Conservation (phyloP, 805 yeast species). For the Clavispora asparagi region DNA sequence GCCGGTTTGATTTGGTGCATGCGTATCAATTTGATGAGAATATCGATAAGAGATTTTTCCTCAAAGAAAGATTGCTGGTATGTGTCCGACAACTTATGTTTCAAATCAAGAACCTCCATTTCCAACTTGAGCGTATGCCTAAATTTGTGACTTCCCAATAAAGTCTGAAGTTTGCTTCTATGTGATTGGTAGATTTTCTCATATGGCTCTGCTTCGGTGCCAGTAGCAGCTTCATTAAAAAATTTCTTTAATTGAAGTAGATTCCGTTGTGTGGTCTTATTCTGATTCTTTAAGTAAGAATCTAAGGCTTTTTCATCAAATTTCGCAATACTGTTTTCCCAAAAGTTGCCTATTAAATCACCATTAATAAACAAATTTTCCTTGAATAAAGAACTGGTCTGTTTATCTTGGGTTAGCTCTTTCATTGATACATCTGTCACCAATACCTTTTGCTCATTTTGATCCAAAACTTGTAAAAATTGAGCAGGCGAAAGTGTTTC, state of each 20-base stretch:
- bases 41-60: slow-evolving; percentile 21
- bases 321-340: slow-evolving; percentile 29
- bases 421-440: slow-evolving; percentile 27
- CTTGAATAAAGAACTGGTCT: slow-evolving; percentile 6
- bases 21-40: slow-evolving; percentile 23
- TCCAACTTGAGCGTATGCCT: slow-evolving; percentile 23
- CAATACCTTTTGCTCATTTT: slow-evolving; percentile 28
- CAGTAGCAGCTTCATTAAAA: slow-evolving; percentile 9
- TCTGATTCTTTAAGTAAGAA: slow-evolving; percentile 28
- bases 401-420: slow-evolving; percentile 14
- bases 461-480: slow-evolving; percentile 62
- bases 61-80: slow-evolving; percentile 26
- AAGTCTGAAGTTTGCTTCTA: slow-evolving; percentile 17
- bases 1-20: slow-evolving; percentile 50
- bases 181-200: slow-evolving; percentile 19
- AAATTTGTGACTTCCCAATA: slow-evolving; percentile 13
- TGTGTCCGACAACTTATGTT: slow-evolving; percentile 28
- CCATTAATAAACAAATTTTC: slow-evolving; percentile 29
- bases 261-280: slow-evolving; percentile 19
- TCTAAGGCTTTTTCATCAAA: slow-evolving; percentile 19
- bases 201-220: slow-evolving; percentile 7
- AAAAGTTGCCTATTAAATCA: slow-evolving; percentile 33
- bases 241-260: slow-evolving; percentile 14
- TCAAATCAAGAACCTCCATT: slow-evolving; percentile 27
- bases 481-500: slow-evolving; percentile 57